Conservation (phyloP, 306 rosid species). For the Trichosanthes cucumerina region DNA sequence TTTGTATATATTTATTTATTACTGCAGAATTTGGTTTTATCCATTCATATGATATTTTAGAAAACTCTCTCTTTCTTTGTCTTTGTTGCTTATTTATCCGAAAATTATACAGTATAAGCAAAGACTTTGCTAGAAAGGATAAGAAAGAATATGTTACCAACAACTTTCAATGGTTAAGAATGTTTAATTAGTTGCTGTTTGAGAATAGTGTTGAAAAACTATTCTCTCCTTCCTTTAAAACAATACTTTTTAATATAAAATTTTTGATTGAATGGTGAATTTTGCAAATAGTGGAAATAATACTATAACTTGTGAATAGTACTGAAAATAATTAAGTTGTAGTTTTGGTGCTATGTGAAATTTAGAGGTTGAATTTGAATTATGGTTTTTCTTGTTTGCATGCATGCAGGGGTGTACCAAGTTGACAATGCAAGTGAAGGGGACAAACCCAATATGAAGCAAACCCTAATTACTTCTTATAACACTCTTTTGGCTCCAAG, state of each 20-base stretch:
- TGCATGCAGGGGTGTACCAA: conserved; percentile 60
- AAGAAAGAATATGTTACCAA: neutral
- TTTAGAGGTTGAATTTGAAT: neutral
- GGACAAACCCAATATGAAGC: conserved; percentile 55
- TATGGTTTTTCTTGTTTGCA: neutral
- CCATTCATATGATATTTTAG: neutral
- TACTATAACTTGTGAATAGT: neutral
- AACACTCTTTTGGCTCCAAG: conserved; percentile 62
- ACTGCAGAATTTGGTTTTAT: neutral
- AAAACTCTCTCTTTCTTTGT: neutral
- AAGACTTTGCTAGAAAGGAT: neutral
- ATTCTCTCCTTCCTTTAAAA: neutral
- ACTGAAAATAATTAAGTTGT: neutral
- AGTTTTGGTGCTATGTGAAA: neutral
- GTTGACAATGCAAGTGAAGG: conserved; percentile 38
- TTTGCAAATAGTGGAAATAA: neutral
- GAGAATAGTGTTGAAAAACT: neutral
- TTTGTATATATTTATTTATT: neutral
- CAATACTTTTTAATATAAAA: no score
- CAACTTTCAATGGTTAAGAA: neutral
- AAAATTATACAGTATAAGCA: neutral
- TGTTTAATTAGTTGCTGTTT: neutral
- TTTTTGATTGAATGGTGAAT: no score
- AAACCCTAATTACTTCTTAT: conserved; percentile 55
- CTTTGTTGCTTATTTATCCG: neutral